phyloP scores from a whole-genome alignment of 805 yeast genomes.

The Hanseniaspora hatyaiensis region DNA sequence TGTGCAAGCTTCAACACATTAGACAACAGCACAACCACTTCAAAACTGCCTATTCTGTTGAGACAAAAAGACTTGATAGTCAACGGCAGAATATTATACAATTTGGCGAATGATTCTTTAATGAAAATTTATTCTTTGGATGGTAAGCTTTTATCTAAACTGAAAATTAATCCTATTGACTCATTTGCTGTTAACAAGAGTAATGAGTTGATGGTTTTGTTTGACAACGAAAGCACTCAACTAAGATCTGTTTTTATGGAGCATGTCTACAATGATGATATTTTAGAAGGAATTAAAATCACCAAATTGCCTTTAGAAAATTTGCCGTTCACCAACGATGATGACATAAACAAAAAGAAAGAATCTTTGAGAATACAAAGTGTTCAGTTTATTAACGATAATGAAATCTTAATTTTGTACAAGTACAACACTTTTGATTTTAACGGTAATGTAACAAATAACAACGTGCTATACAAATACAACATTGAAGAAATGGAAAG shows the following conservation, averaged over 20 bases:
- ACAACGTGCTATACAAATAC: slow-evolving; percentile 10
- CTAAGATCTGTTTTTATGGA: slow-evolving; percentile 13
- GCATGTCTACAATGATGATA: slow-evolving; percentile 1
- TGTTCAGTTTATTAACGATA: slow-evolving; percentile 6
- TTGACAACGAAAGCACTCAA: not conserved
- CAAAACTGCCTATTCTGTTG: slow-evolving; percentile 5
- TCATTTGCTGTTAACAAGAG: slow-evolving; percentile 10
- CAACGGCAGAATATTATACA: slow-evolving; percentile 1
- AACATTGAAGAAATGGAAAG: slow-evolving; percentile 15
- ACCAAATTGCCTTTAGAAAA: slow-evolving; percentile 12
- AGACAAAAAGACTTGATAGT: slow-evolving; percentile 4
- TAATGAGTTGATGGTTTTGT: slow-evolving; percentile 10
- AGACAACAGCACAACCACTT: not conserved
- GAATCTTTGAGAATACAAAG: not conserved
- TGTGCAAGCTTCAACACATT: slow-evolving; percentile 9
- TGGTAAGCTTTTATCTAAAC: slow-evolving; percentile 11
- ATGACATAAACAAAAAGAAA: not conserved
- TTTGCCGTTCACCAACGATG: slow-evolving; percentile 2
- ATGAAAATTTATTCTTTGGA: slow-evolving; percentile 7
- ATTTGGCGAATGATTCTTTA: slow-evolving; percentile 7
- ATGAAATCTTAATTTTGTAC: slow-evolving; percentile 7
- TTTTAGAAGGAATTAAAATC: slow-evolving; percentile 12
- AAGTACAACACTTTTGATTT: slow-evolving; percentile 10
- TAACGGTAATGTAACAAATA: slow-evolving; percentile 7
- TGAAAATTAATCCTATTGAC: slow-evolving; percentile 6